Conservation (phyloP, 306 rosid genomes). For the Sicyos edulis region DNA sequence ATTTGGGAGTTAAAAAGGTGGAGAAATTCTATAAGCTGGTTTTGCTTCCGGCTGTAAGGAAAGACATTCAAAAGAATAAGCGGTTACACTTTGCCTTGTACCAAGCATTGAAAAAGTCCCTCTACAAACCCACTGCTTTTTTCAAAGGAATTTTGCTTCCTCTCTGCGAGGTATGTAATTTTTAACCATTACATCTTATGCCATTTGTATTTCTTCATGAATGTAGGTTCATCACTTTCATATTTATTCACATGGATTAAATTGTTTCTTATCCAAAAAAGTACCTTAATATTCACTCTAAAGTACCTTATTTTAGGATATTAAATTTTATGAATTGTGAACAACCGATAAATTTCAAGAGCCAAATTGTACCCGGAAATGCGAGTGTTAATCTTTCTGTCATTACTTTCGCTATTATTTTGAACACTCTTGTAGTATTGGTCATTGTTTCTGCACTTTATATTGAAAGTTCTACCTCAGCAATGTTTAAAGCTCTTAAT, state of each 20-base stretch:
- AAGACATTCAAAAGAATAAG: conserved; percentile 67
- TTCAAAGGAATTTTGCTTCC: conserved; percentile 83
- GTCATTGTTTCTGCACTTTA: not conserved
- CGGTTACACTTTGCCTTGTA: conserved; percentile 83
- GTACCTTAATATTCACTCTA: not conserved
- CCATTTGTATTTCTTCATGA: not conserved
- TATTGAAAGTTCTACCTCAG: not conserved
- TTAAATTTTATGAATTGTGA: not conserved
- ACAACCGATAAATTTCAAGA: not conserved
- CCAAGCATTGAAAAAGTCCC: conserved; percentile 71
- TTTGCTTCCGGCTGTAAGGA: conserved; percentile 81
- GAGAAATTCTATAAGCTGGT: conserved; percentile 79
- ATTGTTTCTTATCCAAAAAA: too few relatives aligned
- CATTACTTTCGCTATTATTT: conserved; percentile 1
- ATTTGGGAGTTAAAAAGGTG: conserved; percentile 60
- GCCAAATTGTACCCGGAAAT: not conserved
- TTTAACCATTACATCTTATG: not conserved
- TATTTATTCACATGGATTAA: not conserved
- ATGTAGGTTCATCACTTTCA: not conserved
- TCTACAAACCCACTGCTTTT: conserved; percentile 88
- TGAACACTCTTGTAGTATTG: not conserved
- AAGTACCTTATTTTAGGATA: not conserved
- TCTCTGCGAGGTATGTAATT: conserved; percentile 64
- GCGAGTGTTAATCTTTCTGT: not conserved
- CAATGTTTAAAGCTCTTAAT: not conserved